Evolutionary conservation across 192 early-diverging fungal genomes (phyloP), one percentile per base, ranked within the genome.

Genomic region (Jimgerdemannia flammicorona): DNA sequence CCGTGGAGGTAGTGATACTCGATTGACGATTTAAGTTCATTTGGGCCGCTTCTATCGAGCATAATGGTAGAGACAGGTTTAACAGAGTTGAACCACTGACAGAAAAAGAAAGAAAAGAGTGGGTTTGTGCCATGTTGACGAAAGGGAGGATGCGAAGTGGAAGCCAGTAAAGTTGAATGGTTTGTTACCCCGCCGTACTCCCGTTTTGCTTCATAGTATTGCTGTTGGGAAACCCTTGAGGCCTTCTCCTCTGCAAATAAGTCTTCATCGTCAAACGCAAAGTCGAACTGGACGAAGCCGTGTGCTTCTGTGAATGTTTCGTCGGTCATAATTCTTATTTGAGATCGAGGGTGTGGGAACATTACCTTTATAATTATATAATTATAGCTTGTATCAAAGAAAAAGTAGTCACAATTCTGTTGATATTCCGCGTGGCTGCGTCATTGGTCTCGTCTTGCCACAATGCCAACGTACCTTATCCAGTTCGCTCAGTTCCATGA

Each of bases 401-500:
- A 59, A 59, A 59, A 59, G 49, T 14, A 14, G 49, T 59, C 49
- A 59, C 49, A 59, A 10, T 10, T 10, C 6, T 59, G 49, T 59
- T 59, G 49, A 59, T 59, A 10, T 59, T 59, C 49, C 8, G 2
- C 6, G 8, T 59, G 49, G 49, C 49, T 1, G 49, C 49, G 49
- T 59, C 49, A 2, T 59, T 59, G 49, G 49, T 59, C 49, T 6
- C 14, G 8, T 59, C 49, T 59, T 6, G 8, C 14, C 49, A 72
- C 3, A 0, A 90, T 89, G 88, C 82, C 79, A 10, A 84, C 73
- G 40, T 90, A 89, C 75, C 72, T 95, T 14, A 83, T 95, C 40
- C 86, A 93, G 68, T 93, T 95, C 87, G 93, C 91, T 66, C 91
- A 78, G 72, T 74, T 54, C 71, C 89, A 92, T 76, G 83, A 81